phyloP scores from a whole-genome alignment of 805 yeast species.

The Myxozyma geophila region DNA sequence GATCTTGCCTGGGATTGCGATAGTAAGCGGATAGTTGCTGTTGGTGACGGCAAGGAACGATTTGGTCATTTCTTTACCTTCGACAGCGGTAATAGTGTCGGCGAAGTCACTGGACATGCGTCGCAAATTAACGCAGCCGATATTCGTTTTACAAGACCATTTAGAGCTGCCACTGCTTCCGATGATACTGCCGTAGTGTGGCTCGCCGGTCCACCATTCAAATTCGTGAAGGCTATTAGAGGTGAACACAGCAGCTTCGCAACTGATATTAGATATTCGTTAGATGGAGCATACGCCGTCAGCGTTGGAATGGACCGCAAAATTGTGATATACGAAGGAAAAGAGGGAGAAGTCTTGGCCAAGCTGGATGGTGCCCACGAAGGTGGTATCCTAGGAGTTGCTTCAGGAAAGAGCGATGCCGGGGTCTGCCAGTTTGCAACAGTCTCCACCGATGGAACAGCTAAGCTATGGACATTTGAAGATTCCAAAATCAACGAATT shows the following conservation, averaged over 20 bases:
- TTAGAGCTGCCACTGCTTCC: conserved; percentile 88
- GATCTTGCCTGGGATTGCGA: conserved; percentile 94
- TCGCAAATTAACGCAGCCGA: conserved; percentile 81
- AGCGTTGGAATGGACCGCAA: conserved; percentile 86
- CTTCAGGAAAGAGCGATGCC: conserved; percentile 57
- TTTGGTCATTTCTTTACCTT: conserved; percentile 91
- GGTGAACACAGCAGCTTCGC: conserved; percentile 78
- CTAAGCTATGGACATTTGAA: conserved; percentile 66
- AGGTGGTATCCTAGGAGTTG: conserved; percentile 80
- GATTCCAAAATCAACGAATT: conserved; percentile 47
- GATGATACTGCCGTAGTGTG: conserved; percentile 88
- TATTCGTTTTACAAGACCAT: conserved; percentile 85
- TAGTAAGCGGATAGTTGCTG: conserved; percentile 82
- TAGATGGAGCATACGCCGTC: conserved; percentile 73
- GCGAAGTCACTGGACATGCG: conserved; percentile 92
- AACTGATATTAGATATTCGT: conserved; percentile 79
- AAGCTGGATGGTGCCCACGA: conserved; percentile 55
- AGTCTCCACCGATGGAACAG: conserved; percentile 78
- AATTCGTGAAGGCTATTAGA: conserved; percentile 72
- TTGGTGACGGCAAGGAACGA: conserved; percentile 90
- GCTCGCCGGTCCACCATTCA: conserved; percentile 91
- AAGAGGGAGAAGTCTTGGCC: conserved; percentile 72
- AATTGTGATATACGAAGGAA: conserved; percentile 82
- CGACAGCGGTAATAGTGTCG: conserved; percentile 96
- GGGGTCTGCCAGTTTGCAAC: conserved; percentile 67